Evolutionary conservation across 495 filamentous ascomycete species (phyloP).

Genomic region (Pyrenula aspistea): DNA sequence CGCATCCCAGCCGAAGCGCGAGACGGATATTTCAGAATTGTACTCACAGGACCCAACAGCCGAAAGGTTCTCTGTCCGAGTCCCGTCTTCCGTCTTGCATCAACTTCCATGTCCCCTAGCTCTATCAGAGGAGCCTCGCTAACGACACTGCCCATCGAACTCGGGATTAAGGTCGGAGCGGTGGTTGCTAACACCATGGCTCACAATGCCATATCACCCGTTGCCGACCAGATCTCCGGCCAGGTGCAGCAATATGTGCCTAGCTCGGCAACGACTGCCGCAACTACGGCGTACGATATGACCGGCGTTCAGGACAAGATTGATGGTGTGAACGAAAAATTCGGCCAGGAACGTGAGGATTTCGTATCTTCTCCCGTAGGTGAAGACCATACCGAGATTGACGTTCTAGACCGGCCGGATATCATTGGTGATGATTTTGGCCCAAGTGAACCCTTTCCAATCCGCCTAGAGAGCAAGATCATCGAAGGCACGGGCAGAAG

Average conservation of each 20-base stretch:
- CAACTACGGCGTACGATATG: constrained; percentile 23
- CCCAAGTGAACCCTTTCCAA: not conserved
- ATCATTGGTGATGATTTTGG: not conserved
- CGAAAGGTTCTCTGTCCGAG: constrained; percentile 48
- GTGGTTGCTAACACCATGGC: constrained; percentile 37
- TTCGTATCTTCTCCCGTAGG: constrained; percentile 36
- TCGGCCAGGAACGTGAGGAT: constrained; percentile 7
- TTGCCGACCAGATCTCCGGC: constrained; percentile 23
- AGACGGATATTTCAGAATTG: constrained; percentile 56
- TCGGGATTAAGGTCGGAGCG: constrained; percentile 45
- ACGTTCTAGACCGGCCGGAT: constrained; percentile 26
- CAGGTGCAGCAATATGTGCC: constrained; percentile 30
- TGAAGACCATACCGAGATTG: constrained; percentile 43
- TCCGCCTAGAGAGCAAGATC: constrained; percentile 13
- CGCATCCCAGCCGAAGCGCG: constrained; percentile 47
- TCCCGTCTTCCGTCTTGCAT: constrained; percentile 53
- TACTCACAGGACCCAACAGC: constrained; percentile 33
- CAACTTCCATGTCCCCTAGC: constrained; percentile 43
- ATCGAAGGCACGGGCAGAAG: constrained; percentile 19
- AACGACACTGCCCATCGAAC: constrained; percentile 49
- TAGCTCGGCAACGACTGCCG: constrained; percentile 27
- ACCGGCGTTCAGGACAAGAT: constrained; percentile 26
- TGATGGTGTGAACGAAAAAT: constrained; percentile 12
- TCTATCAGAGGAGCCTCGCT: constrained; percentile 52
- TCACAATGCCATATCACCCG: constrained; percentile 34